Percentiles rank a stretch among this genome's conserved stretches.
These are phyloP conservation scores for Emericellopsis atlantica DNA, from an alignment of 2,329 filamentous ascomycete species.

Conservation along the genomic window DNA sequence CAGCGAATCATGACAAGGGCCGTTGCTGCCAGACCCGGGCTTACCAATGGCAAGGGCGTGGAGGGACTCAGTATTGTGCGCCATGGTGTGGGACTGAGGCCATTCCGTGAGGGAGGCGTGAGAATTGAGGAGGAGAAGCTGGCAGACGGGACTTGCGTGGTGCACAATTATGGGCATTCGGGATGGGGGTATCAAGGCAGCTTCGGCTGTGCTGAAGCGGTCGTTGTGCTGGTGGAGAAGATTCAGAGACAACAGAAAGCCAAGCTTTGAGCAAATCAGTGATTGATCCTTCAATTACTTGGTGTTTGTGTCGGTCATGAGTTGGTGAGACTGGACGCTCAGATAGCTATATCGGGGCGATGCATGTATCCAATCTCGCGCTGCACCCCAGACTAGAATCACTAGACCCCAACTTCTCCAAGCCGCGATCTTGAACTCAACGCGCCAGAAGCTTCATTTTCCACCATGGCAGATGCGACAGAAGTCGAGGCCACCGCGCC, in stretches of 20 bases:
- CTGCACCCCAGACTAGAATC: too few species aligned
- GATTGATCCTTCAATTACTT: too few species aligned
- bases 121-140: slow-evolving; percentile 50
- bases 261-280: slow-evolving; percentile 8
- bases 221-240: slow-evolving; percentile 54
- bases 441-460: too few species aligned
- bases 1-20: slow-evolving; percentile 73
- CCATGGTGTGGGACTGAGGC: slow-evolving; percentile 73
- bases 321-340: too few species aligned
- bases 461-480: too few species aligned
- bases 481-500: not conserved
- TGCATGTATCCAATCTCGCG: too few species aligned
- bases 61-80: slow-evolving; percentile 63
- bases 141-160: slow-evolving; percentile 47
- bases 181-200: slow-evolving; percentile 64
- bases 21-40: slow-evolving; percentile 48
- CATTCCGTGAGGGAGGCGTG: slow-evolving; percentile 59
- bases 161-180: slow-evolving; percentile 72
- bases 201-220: slow-evolving; percentile 59
- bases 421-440: too few species aligned
- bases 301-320: too few species aligned
- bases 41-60: slow-evolving; percentile 55
- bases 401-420: too few species aligned
- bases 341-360: too few species aligned
- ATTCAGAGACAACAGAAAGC: slow-evolving; percentile 25